Conservation (phyloP, 2,329 filamentous ascomycete species). For the Trichoderma endophyticum region DNA sequence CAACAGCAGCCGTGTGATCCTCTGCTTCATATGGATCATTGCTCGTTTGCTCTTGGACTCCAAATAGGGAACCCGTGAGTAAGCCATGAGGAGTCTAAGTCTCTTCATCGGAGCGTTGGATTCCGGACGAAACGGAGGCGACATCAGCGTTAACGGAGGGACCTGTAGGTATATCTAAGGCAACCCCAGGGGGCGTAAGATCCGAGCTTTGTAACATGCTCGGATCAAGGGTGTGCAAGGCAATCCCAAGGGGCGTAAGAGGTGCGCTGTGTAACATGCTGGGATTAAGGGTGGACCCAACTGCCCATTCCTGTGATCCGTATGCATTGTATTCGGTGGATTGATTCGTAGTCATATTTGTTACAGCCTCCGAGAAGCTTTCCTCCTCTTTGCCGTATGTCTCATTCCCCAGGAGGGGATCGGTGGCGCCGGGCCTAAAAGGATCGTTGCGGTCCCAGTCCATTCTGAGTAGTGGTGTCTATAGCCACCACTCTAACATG, state of each 20-base stretch:
- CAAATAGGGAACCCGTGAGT: neutral
- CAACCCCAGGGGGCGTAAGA: neutral
- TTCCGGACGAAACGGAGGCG: neutral
- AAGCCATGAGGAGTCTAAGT: conserved; percentile 2
- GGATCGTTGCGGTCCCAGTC: neutral
- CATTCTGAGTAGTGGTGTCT: neutral
- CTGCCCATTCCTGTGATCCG: neutral
- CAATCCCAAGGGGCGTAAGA: neutral
- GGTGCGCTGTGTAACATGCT: neutral
- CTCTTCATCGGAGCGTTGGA: neutral
- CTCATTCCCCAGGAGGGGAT: conserved; percentile 6
- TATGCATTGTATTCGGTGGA: neutral
- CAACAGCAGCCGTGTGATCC: neutral
- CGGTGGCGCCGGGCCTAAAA: neutral
- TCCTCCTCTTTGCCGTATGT: neutral
- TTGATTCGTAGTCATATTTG: neutral
- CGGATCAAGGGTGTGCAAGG: neutral
- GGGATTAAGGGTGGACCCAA: neutral
- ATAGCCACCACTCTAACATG: neutral
- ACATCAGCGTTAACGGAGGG: no score
- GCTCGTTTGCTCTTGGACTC: neutral
- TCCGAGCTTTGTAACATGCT: neutral
- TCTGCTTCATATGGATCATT: neutral
- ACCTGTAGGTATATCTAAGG: neutral
- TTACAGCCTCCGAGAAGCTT: no score